phyloP scores from a whole-genome alignment of 768 basidiomycete genomes.

The Boletus insuetus region DNA sequence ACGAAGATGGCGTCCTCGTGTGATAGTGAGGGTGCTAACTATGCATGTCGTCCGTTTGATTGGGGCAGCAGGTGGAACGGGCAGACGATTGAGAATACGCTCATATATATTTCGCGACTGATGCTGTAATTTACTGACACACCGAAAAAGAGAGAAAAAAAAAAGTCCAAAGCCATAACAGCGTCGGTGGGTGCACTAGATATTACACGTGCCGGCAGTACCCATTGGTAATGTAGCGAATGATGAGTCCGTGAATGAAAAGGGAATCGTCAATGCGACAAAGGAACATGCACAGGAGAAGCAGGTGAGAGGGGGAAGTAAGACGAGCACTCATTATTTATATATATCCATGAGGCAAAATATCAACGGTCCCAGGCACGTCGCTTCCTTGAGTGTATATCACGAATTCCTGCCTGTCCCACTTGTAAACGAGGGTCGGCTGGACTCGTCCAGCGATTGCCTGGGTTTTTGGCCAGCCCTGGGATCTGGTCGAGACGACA shows the following conservation, averaged over 20 bases:
- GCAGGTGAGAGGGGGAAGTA: not conserved
- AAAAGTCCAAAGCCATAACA: conserved; percentile 16
- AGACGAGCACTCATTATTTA: not conserved
- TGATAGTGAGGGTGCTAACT: conserved; percentile 1
- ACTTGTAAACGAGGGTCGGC: conserved; percentile 28
- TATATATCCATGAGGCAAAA: conserved; percentile 15
- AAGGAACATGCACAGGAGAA: conserved; percentile 9
- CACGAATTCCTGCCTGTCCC: conserved; percentile 28
- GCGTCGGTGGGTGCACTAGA: conserved; percentile 15
- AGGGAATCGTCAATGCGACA: conserved; percentile 18
- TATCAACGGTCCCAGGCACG: conserved; percentile 10
- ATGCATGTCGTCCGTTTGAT: not conserved
- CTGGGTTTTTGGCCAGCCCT: conserved; percentile 22
- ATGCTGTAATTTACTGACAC: conserved; percentile 16
- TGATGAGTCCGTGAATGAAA: conserved; percentile 11
- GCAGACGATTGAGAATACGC: conserved; percentile 5
- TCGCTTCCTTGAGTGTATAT: not conserved
- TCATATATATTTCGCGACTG: conserved; percentile 18
- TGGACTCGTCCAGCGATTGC: conserved; percentile 30
- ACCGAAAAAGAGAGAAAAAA: conserved; percentile 8
- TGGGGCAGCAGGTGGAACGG: not conserved
- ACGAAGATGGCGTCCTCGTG: conserved; percentile 32
- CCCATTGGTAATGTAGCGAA: conserved; percentile 24
- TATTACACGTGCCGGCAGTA: conserved; percentile 30
- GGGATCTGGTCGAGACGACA: conserved; percentile 28